These are phyloP conservation scores for Aspergillus tanneri DNA, from an alignment of 2,329 filamentous ascomycete species.

Conservation along the genomic window DNA sequence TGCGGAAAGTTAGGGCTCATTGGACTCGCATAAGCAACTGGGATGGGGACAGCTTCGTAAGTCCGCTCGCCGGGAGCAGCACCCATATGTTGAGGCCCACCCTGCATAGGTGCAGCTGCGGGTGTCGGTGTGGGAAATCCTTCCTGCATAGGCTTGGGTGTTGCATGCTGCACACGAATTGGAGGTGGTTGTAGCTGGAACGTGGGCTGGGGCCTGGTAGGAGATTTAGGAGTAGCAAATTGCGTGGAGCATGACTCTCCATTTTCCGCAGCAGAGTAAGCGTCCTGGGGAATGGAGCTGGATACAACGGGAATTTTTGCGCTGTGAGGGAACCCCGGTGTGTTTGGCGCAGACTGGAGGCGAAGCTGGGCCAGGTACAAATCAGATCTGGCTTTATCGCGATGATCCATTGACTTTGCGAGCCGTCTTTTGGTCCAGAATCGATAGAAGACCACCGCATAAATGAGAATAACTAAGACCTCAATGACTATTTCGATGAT, in stretches of 20 bases:
- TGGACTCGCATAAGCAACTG: conserved; percentile 69
- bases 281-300: conserved; percentile 41
- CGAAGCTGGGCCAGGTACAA: conserved; percentile 87
- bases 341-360: conserved; percentile 88
- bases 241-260: conserved; percentile 52
- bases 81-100: conserved; percentile 63
- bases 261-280: conserved; percentile 52
- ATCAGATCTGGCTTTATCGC: conserved; percentile 90
- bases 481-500: conserved; percentile 96
- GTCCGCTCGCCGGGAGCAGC: conserved; percentile 76
- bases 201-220: conserved; percentile 57
- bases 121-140: conserved; percentile 57
- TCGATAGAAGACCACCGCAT: conserved; percentile 93
- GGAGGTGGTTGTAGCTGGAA: conserved; percentile 89
- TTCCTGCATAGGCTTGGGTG: conserved; percentile 65
- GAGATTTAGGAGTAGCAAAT: conserved; percentile 62
- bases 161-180: conserved; percentile 71
- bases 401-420: conserved; percentile 92
- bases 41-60: conserved; percentile 85
- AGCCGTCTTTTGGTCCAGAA: conserved; percentile 96
- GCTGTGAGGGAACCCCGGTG: conserved; percentile 79
- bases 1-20: conserved; percentile 45
- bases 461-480: conserved; percentile 84
- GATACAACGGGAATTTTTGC: conserved; percentile 49
- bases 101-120: conserved; percentile 40